Evolutionary conservation across 371 early-diverging fungal genomes (phyloP).

Genomic region (Nematocida parisii): DNA sequence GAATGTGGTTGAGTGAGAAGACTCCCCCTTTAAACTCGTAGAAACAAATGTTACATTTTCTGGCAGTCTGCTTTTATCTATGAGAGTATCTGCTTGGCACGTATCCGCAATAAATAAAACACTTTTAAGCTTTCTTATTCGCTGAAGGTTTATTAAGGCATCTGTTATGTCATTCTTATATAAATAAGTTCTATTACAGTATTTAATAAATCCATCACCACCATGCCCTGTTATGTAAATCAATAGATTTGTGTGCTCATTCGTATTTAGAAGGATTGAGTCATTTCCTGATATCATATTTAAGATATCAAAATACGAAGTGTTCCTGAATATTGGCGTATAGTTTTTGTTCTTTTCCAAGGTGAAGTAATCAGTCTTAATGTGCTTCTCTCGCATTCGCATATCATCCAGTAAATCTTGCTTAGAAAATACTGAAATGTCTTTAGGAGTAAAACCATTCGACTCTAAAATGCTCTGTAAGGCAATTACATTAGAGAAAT

Average conservation of each 20-base stretch:
- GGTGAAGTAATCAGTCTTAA: slow-evolving; percentile 22
- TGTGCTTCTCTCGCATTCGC: slow-evolving; percentile 17
- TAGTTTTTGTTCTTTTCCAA: slow-evolving; percentile 38
- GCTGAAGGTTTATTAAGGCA: slow-evolving; percentile 42
- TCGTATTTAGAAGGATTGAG: slow-evolving; percentile 45
- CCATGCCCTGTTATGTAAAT: slow-evolving; percentile 70
- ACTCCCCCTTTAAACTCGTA: slow-evolving; percentile 60
- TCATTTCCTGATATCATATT: slow-evolving; percentile 64
- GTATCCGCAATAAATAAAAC: slow-evolving; percentile 68
- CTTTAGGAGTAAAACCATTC: slow-evolving; percentile 43
- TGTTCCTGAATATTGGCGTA: slow-evolving; percentile 30
- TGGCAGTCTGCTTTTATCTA: slow-evolving; percentile 56
- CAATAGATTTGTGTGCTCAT: slow-evolving; percentile 62
- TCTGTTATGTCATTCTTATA: slow-evolving; percentile 65
- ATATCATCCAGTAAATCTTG: slow-evolving; percentile 36
- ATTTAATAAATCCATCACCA: slow-evolving; percentile 66
- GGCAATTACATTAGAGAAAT: slow-evolving; percentile 52
- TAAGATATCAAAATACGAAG: slow-evolving; percentile 49
- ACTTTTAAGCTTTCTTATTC: slow-evolving; percentile 51
- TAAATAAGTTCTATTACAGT: slow-evolving; percentile 61
- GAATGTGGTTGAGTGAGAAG: slow-evolving; percentile 57
- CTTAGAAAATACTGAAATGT: slow-evolving; percentile 45
- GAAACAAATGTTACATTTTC: slow-evolving; percentile 60
- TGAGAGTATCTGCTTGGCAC: slow-evolving; percentile 66
- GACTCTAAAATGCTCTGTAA: slow-evolving; percentile 41